Base-by-base conservation (phyloP, 2,329 filamentous ascomycete species). In the Plenodomus tracheiphilus region DNA sequence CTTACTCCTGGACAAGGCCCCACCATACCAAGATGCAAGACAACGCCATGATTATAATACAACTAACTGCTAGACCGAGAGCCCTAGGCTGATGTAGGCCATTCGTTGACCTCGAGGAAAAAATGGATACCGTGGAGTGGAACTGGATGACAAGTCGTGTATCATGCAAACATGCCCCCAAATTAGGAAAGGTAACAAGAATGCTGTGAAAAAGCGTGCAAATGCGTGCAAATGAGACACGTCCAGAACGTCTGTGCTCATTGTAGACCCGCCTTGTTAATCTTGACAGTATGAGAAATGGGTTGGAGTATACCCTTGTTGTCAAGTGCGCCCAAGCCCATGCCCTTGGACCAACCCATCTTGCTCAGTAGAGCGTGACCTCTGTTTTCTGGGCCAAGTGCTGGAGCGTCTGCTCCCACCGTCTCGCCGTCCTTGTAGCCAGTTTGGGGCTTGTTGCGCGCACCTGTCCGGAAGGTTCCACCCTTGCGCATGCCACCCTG, bases 291-390 rank as follows among this genome's bases (percentile, higher is more conserved):
- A 56, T 96, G 92, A 20, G 85, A 81, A 19, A 99, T 88, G 0
- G 93, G 93, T 53, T 90, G 84, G 56, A 96, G 74, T 43, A 96
- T 94, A 25, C 94, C 94, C 71, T 94, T 89, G 70, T 95, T 96
- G 55, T 95, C 85, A 1, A 78, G 68, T 10, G 89, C 84, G 43
- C 94, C 94, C 1, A 99, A 80, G 1, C 88, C 89, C 66, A 87
- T 96, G 4, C 94, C 94, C 43, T 81, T 87, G 53, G 83, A 88
- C 92, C 94, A 99, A 3, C 94, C 94, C 94, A 97, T 97, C 75
- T 94, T 97, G 75, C 96, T 91, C 56, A 99, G 75, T 85, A 99
- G 89, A 2, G 85, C 84, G 42, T 91, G 83, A 10, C 94, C 94
- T 58, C 85, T 90, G 69, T 96, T 97, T 44, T 88, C 88, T 4